Evolutionary conservation across 148 eudicot species (phyloP), one percentile per base, ranked within the genome.

Genomic region (Diospyros kaki): DNA sequence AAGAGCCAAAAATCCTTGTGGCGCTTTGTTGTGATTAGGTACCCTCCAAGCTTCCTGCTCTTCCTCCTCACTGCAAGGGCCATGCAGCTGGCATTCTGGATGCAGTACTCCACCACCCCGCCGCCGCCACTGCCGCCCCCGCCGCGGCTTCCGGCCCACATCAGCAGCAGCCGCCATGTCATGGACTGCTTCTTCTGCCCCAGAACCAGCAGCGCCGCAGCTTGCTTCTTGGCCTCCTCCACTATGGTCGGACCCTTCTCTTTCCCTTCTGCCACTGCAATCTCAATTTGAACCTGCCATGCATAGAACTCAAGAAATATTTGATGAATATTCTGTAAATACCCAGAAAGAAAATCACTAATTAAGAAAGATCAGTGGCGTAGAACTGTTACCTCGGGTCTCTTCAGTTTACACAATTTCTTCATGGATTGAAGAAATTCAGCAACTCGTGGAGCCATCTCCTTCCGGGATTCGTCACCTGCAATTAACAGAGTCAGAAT

Each of bases 1-100:
- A 92, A 86, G 60, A 92, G 91, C 97, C 97, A 92, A 68, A 92
- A 92, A 79, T 92, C 91, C 63, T 90, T 92, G 17, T 92, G 97
- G 54, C 97, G 87, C 71, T 92, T 92, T n/a, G 97, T 92, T 15
- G 91, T 92, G 71, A 92, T 92, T 62, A 92, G 78, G 72, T 92
- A 92, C 6, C 97, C 97, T 72, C 95, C 97, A 58, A 81, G 72
- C 77, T 85, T 87, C 75, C 84, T 90, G 76, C 91, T 90, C 75
- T 88, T 92, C 79, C 84, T 87, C 78, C 97, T 85, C 15, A 92
- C 97, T 0, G 90, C 93, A 76, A 92, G 73, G 4, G 93, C 95
- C 94, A 92, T 87, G 77, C 97, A 92, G 51, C 74, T 84, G 0
- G 93, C 94, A 71, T 92, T 88, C 58, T 90, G 91, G 45, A 93